Base-by-base conservation (phyloP, 2,329 filamentous ascomycete genomes). In the Ceratocystis papillata region DNA sequence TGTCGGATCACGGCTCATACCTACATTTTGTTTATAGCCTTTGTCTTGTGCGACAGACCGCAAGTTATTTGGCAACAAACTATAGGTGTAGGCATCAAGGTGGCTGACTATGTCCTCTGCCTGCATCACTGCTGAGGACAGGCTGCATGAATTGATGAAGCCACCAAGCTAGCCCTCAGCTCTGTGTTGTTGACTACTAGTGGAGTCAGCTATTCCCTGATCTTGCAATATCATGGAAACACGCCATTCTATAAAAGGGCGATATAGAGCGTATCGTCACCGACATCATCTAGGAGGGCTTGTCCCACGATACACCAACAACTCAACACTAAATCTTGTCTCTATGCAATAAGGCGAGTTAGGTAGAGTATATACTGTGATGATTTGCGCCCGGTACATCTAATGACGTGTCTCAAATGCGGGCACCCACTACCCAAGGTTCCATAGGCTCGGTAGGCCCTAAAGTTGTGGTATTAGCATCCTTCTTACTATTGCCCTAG, bases 31-130 rank as follows among this genome's bases (percentile, higher is more conserved):
- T 59, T 59, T 17, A n/a, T 37, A 30, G 4, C 4, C 28, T 59
- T 59, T 20, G 22, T n/a, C 28, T 59, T 59, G 55, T 59, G 22
- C 55, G 55, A 59, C 55, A 59, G 55, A 59, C 12, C 6, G 25
- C 6, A 33, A 15, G 12, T 20, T 59, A 59, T 37, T 59, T 59
- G 55, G 55, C 55, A 33, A n/a, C 10, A 59, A 37, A 25, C 55
- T 33, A 59, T 59, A 59, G 55, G 55, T 30, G 25, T 37, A 59
- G 55, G 25, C 55, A 8, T 59, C 55, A 30, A 20, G 55, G 55
- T 59, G 55, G 55, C 28, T 59, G 55, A 59, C 15, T 33, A 30
- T 37, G 8, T 15, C 15, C 55, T 37, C 33, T 59, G 30, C 25
- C 30, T 59, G 55, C 28, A 59, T 59, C 22, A 15, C n/a, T 37